A percentile compares a stretch with the other conserved stretches of the same genome.
Conservation (phyloP, 2,329 filamentous ascomycete species). For the Fusarium sp. region DNA sequence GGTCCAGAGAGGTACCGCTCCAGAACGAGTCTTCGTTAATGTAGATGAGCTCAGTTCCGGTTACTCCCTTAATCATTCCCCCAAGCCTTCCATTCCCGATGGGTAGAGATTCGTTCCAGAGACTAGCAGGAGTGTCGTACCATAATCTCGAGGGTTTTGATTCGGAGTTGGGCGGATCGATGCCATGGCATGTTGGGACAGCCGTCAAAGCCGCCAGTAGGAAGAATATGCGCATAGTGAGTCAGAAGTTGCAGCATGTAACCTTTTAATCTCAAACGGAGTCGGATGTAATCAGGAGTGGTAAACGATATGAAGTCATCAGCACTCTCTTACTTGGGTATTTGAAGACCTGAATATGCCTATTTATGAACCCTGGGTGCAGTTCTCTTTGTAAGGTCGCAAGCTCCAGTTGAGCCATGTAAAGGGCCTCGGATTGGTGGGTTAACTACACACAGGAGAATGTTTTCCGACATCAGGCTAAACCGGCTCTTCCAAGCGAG, state of each 20-base stretch:
- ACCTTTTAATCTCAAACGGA: background rate
- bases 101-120: constrained; percentile 4
- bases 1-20: background rate
- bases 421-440: background rate
- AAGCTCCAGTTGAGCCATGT: no score
- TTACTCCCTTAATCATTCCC: background rate
- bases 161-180: background rate
- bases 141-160: background rate
- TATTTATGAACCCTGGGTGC: no score
- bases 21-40: constrained; percentile 8
- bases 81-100: constrained; percentile 2
- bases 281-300: background rate
- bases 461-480: background rate
- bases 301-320: background rate
- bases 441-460: background rate
- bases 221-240: background rate
- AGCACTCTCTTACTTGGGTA: no score
- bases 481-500: background rate
- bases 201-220: background rate
- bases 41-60: background rate
- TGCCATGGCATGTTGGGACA: background rate
- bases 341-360: no score
- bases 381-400: no score
- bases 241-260: background rate
- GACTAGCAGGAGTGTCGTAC: background rate